phyloP scores from a whole-genome alignment of 495 filamentous ascomycete species.

The Coniosporium apollinis region DNA sequence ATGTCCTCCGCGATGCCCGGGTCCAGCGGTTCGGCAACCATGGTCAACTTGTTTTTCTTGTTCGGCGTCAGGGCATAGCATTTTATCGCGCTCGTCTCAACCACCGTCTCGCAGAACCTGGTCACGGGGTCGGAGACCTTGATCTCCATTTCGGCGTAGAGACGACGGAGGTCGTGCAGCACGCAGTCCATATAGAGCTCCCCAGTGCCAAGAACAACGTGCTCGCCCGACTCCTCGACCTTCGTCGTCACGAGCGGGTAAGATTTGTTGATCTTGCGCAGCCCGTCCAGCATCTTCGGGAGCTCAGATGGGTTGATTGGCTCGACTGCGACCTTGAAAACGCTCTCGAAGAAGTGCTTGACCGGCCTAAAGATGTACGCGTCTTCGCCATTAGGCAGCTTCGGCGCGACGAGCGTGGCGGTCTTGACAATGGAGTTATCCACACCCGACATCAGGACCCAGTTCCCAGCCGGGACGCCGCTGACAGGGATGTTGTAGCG shows the following conservation, averaged over 20 bases:
- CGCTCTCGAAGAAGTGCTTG: slow-evolving; percentile 88
- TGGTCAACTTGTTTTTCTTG: slow-evolving; percentile 98
- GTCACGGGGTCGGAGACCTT: slow-evolving; percentile 97
- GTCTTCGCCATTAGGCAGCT: slow-evolving; percentile 70
- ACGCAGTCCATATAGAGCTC: slow-evolving; percentile 99
- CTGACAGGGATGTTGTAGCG: slow-evolving; percentile 81
- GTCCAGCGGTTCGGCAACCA: slow-evolving; percentile 91
- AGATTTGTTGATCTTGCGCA: slow-evolving; percentile 92
- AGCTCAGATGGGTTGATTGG: slow-evolving; percentile 96
- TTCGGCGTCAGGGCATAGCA: slow-evolving; percentile 96
- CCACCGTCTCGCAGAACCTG: slow-evolving; percentile 94
- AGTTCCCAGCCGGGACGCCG: slow-evolving; percentile 91
- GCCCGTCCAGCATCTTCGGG: slow-evolving; percentile 97
- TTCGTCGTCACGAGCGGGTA: slow-evolving; percentile 93
- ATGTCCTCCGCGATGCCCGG: slow-evolving; percentile 92
- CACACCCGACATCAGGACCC: slow-evolving; percentile 76
- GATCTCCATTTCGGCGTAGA: slow-evolving; percentile 99
- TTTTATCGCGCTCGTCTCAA: slow-evolving; percentile 91
- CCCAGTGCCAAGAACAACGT: slow-evolving; percentile 85
- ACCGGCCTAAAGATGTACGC: slow-evolving; percentile 89
- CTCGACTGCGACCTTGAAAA: slow-evolving; percentile 95
- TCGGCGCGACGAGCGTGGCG: slow-evolving; percentile 77
- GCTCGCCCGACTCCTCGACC: slow-evolving; percentile 97
- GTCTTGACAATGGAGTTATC: slow-evolving; percentile 98
- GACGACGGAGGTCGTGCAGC: slow-evolving; percentile 75